Evolutionary conservation across 108 stramenopile genomes (phyloP).

Genomic region (Cyclotella baltica): DNA sequence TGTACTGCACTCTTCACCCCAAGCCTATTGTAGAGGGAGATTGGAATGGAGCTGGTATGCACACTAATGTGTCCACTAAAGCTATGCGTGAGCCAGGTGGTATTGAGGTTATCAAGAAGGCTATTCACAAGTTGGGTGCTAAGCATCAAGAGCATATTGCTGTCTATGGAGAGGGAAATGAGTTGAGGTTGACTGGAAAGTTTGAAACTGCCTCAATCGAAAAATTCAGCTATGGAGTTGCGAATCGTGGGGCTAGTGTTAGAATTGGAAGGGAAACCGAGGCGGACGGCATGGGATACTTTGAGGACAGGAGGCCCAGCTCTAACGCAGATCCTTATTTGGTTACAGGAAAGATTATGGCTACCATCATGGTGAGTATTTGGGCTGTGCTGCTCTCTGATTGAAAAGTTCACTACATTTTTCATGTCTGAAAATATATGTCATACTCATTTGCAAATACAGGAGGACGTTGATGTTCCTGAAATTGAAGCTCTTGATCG

Average conservation of each 20-base stretch:
- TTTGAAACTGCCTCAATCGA: slow-evolving; percentile 96
- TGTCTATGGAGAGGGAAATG: slow-evolving; percentile 98
- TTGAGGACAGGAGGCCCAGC: slow-evolving; percentile 97
- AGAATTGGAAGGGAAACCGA: slow-evolving; percentile 95
- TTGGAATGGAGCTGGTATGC: slow-evolving; percentile 99
- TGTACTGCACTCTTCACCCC: slow-evolving; percentile 96
- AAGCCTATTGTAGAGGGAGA: slow-evolving; percentile 98
- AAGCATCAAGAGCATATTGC: slow-evolving; percentile 98
- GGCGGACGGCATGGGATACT: slow-evolving; percentile 94
- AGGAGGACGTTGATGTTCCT: slow-evolving; percentile 40
- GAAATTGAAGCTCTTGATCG: slow-evolving; percentile 28
- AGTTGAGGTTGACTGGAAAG: slow-evolving; percentile 95
- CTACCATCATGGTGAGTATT: slow-evolving; percentile 89
- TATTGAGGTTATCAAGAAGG: slow-evolving; percentile 91
- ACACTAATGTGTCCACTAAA: slow-evolving; percentile 98
- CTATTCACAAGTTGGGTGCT: slow-evolving; percentile 95
- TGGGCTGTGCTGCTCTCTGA: too few relatives aligned
- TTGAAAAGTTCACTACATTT: too few relatives aligned
- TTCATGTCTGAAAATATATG: too few relatives aligned
- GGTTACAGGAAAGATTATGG: slow-evolving; percentile 97
- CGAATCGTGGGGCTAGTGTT: slow-evolving; percentile 96
- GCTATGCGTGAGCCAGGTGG: slow-evolving; percentile 95
- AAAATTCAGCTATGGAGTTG: slow-evolving; percentile 94
- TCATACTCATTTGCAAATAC: too few relatives aligned
- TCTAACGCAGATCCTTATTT: slow-evolving; percentile 99